These are phyloP conservation scores for Arthroderma sp. DNA, from an alignment of 2,329 filamentous ascomycete genomes.

Conservation along the genomic window DNA sequence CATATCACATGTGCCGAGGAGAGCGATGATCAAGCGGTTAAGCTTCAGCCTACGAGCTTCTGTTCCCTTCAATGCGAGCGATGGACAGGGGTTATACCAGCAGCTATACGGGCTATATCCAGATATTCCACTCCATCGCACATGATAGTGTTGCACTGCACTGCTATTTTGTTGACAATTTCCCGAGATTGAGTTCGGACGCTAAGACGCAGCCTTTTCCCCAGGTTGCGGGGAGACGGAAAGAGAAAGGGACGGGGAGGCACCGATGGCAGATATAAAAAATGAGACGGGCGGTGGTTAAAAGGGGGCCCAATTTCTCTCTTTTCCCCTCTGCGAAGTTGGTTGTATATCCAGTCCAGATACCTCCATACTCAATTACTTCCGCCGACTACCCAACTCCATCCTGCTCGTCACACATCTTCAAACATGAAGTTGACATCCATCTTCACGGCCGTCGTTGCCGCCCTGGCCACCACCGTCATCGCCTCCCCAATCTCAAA, in stretches of 20 bases:
- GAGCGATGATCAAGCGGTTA: not conserved
- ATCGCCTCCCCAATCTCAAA: not conserved
- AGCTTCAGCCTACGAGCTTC: not conserved
- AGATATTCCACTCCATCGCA: not conserved
- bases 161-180: not conserved
- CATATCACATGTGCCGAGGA: not conserved
- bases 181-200: not conserved
- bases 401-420: not conserved
- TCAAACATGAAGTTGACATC: not conserved
- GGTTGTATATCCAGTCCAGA: not conserved
- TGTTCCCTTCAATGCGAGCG: too few relatives aligned
- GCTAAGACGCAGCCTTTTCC: not conserved
- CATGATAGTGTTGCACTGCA: not conserved
- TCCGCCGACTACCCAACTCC: too few relatives aligned
- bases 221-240: not conserved
- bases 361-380: not conserved
- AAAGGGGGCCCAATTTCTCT: not conserved
- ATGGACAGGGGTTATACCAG: not conserved
- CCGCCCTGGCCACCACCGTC: not conserved
- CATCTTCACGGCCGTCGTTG: slow-evolving; percentile 1
- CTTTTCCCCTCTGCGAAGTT: not conserved
- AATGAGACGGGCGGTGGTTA: not conserved
- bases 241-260: not conserved
- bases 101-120: not conserved
- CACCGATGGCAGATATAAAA: too few relatives aligned